Evolutionary conservation across 768 basidiomycete species (phyloP).

Genomic region (Tricholoma furcatifolium): DNA sequence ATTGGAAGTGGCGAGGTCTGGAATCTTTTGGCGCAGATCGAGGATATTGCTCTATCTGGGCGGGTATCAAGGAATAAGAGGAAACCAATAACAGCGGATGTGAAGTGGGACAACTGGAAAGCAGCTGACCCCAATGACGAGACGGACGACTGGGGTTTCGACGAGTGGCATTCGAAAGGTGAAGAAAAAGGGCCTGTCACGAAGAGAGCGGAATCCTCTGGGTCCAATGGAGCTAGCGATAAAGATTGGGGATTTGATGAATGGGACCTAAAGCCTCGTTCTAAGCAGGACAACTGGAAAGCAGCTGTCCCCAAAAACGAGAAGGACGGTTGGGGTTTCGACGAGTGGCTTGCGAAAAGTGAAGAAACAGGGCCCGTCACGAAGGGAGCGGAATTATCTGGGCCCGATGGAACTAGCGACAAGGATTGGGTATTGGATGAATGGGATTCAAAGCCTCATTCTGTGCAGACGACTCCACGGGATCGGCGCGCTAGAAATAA

Average conservation of each 20-base stretch:
- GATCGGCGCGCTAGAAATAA: too few relatives aligned
- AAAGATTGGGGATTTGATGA: too few relatives aligned
- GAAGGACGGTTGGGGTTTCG: constrained; percentile 21
- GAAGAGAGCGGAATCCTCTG: not conserved
- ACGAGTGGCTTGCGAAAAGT: not conserved
- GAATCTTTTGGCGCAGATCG: constrained; percentile 50
- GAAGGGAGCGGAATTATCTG: not conserved
- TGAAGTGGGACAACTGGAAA: constrained; percentile 52
- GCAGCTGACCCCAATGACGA: constrained; percentile 25
- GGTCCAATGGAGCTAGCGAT: not conserved
- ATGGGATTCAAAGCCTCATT: too few relatives aligned
- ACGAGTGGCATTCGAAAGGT: constrained; percentile 1
- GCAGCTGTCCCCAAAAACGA: constrained; percentile 25
- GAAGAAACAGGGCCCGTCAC: not conserved
- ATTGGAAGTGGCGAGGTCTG: constrained; percentile 50
- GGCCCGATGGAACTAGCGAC: not conserved
- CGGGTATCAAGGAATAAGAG: not conserved
- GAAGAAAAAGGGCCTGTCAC: not conserved
- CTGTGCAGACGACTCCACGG: constrained; percentile 27
- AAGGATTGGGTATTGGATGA: too few relatives aligned
- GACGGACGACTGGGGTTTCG: constrained; percentile 21
- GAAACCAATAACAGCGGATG: constrained; percentile 6
- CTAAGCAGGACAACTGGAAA: constrained; percentile 54
- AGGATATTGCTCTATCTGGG: constrained; percentile 29
- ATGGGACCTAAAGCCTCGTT: too few relatives aligned